Base-by-base conservation (phyloP, 495 filamentous ascomycete species). In the Xylaria venustula region DNA sequence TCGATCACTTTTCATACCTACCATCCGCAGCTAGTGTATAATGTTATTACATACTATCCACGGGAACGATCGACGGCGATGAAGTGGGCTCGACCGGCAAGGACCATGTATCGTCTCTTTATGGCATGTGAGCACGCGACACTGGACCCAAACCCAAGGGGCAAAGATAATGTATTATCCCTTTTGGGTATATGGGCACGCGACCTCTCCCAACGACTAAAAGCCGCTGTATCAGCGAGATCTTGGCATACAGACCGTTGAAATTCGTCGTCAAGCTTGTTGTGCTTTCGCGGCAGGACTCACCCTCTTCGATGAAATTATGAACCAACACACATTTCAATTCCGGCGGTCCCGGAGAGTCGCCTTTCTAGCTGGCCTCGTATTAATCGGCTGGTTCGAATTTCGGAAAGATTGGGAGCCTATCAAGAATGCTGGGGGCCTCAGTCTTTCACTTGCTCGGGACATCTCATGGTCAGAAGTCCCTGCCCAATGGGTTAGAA, bases 361-460 rank as follows among this genome's bases (percentile, higher is more conserved):
- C n/a, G 26, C 47, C 47, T 32, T 49, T 46, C 56, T 71, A 26
- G 20, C 51, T 17, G 28, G 58, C 51, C 47, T 64, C 46, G 12
- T 68, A 6, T 48, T 54, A 50, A 56, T 70, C 15, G 45, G 55
- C 54, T 70, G 67, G 67, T 32, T 66, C 8, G 23, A 66, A 28
- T 40, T 67, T 26, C 46, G 53, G 3, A 64, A 34, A 28, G 63
- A 46, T 7, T 66, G 60, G 65, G 58, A 58, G 37, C n/a, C 65
- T 8, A 50, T 54, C 14, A 58, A 54, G 34, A 14, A n/a, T 30
- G 26, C 26, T 32, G 47, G 25, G 26, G 30, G 26, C 25, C 26
- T 14, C 26, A 20, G 47, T 6, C 58, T 69, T 34, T 53, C 55
- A 15, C 37, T 64, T 2, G 57, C 64, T 55, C 67, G 64, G 34